Conservation (phyloP, 305 asterid species). For the Lippia alba region DNA sequence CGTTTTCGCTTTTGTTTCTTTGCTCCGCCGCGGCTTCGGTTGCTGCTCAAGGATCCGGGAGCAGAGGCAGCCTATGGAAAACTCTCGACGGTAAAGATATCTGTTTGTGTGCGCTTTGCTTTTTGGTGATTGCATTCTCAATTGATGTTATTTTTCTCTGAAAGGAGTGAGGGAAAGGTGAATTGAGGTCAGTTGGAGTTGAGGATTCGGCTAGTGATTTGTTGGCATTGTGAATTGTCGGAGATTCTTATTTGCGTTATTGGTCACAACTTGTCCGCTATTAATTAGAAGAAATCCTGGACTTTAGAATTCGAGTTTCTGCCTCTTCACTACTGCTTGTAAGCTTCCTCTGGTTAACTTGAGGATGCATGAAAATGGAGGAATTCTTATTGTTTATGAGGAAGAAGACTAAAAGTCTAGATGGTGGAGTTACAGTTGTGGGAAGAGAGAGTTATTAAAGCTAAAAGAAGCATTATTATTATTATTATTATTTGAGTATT, state of each 20-base stretch:
- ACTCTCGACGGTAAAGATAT: slow-evolving; percentile 53
- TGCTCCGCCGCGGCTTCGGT: slow-evolving; percentile 46
- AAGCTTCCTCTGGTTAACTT: not conserved
- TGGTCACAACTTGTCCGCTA: not conserved
- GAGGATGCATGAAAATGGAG: not conserved
- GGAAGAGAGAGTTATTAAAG: not conserved
- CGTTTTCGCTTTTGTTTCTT: slow-evolving; percentile 32
- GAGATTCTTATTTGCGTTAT: not conserved
- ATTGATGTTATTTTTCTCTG: not conserved
- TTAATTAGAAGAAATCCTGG: not conserved
- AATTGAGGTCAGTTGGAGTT: not conserved
- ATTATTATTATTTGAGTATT: not conserved
- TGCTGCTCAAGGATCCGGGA: slow-evolving; percentile 55
- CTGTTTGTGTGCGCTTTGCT: not conserved
- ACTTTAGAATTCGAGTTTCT: not conserved
- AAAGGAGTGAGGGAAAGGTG: not conserved
- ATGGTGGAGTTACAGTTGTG: not conserved
- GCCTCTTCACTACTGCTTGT: not conserved
- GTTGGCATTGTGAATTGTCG: not conserved
- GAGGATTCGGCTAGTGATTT: slow-evolving; percentile 3
- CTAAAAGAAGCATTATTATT: not conserved
- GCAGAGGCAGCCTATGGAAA: slow-evolving; percentile 46
- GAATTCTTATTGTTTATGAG: not conserved
- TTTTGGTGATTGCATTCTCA: not conserved
- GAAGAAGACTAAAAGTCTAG: not conserved